phyloP scores from a whole-genome alignment of 1,284 basidiomycete genomes.

The Apiotrichum brassicae region DNA sequence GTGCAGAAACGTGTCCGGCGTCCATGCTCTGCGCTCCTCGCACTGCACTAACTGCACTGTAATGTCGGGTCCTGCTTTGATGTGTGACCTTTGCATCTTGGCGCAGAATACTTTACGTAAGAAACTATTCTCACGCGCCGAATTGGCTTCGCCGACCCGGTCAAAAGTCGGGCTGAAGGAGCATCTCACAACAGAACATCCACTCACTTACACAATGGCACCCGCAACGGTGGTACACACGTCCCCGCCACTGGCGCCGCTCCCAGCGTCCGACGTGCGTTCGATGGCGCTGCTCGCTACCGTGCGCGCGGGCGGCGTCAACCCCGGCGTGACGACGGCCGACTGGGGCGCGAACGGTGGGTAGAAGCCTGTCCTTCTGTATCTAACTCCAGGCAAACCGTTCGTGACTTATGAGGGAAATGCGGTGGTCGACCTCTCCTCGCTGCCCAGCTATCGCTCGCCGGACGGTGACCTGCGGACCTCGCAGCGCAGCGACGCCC shows the following conservation, averaged over 20 bases:
- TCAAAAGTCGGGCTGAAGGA: too few relatives aligned
- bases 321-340: slow-evolving; percentile 20
- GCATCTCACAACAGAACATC: too few relatives aligned
- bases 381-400: slow-evolving; percentile 23
- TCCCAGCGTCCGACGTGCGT: slow-evolving; percentile 33
- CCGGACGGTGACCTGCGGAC: slow-evolving; percentile 23
- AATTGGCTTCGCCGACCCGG: too few relatives aligned
- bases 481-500: slow-evolving; percentile 26
- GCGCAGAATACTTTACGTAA: too few relatives aligned
- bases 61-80: too few relatives aligned
- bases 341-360: slow-evolving; percentile 28
- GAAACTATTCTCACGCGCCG: too few relatives aligned
- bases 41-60: too few relatives aligned
- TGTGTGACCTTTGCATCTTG: too few relatives aligned
- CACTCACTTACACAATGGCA: too few relatives aligned
- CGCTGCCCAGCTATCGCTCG: slow-evolving; percentile 25
- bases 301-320: slow-evolving; percentile 22
- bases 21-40: too few relatives aligned
- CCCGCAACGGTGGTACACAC: slow-evolving; percentile 25
- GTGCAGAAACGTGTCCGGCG: too few relatives aligned
- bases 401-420: slow-evolving; percentile 24
- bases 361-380: not conserved
- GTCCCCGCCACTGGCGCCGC: slow-evolving; percentile 26
- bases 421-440: slow-evolving; percentile 20
- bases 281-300: slow-evolving; percentile 27